Evolutionary conservation across 768 basidiomycete species (phyloP).

Genomic region (Russula abietina): DNA sequence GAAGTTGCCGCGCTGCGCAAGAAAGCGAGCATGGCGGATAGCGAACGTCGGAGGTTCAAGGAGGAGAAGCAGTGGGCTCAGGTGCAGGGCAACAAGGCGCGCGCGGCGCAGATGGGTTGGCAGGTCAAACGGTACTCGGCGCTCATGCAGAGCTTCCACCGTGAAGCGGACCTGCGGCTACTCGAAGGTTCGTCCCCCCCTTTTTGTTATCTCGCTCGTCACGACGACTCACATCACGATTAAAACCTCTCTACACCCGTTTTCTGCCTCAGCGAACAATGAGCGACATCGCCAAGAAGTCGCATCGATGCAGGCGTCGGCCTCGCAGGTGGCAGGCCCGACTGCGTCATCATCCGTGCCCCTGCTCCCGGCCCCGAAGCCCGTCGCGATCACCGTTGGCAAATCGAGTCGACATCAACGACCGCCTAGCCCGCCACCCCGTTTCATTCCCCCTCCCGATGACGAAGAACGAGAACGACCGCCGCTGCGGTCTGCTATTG

Average conservation of each 20-base stretch:
- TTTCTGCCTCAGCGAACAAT: slow-evolving; percentile 26
- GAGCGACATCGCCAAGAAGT: slow-evolving; percentile 27
- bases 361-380: slow-evolving; percentile 8
- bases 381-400: slow-evolving; percentile 17
- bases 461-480: neutral
- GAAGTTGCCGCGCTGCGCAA: slow-evolving; percentile 72
- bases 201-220: too few species aligned
- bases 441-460: slow-evolving; percentile 11
- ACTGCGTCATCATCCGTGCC: slow-evolving; percentile 8
- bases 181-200: slow-evolving; percentile 53
- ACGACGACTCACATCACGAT: too few species aligned
- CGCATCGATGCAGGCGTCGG: slow-evolving; percentile 20
- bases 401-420: neutral
- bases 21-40: slow-evolving; percentile 75
- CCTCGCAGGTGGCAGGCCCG: slow-evolving; percentile 19
- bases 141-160: slow-evolving; percentile 73
- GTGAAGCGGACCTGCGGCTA: slow-evolving; percentile 66
- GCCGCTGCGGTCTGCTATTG: slow-evolving; percentile 11
- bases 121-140: slow-evolving; percentile 76
- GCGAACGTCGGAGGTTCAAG: slow-evolving; percentile 73
- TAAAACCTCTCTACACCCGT: neutral
- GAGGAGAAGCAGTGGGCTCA: slow-evolving; percentile 86
- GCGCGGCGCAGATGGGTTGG: slow-evolving; percentile 76
- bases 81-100: slow-evolving; percentile 67
- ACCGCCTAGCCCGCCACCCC: slow-evolving; percentile 15